Evolutionary conservation across 1,139 yeast genomes (phyloP), one percentile per base, ranked within the genome.

Genomic region (Lodderomyces beijingensis): DNA sequence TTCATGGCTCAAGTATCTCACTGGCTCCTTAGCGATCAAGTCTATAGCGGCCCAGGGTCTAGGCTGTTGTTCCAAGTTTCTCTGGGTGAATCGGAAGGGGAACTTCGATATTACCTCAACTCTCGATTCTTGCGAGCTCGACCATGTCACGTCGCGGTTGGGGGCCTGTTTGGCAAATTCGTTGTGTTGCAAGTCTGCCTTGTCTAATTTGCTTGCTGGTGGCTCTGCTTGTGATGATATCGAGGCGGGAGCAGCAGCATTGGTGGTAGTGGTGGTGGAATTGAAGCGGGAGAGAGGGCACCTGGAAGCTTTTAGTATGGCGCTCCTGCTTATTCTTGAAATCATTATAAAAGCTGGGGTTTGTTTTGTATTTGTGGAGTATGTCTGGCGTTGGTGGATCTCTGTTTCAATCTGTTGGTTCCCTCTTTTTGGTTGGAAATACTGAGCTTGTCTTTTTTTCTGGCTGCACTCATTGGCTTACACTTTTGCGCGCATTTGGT

Each of bases 21-120:
- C 62, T 8, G 95, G 95, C 51, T 79, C 78, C 51, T 81, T 61
- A 27, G 84, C 80, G 50, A 86, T 83, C 56, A 86, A 70, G 35
- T 85, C 91, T 53, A 86, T 86, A 40, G 94, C 95, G 30, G 95
- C 86, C 43, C 78, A 75, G 5, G 95, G 89, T 50, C 74, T 74
- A 40, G 95, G 95, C 60, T 86, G 93, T 38, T 57, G 51, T 4
- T 60, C 65, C 42, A 85, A 65, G 52, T 85, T 86, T 44, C 68
- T 74, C 51, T 85, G 94, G 35, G 79, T 74, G 50, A 85, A 85
- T 50, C 91, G 70, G 35, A 52, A 53, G 9, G 88, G 79, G 43
- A 80, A 76, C 33, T 50, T 58, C 31, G 70, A 59, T 48, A 78
- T 62, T 13, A 80, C 77, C 18, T 77, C 77, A 25, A 67, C 50